Base-by-base conservation (phyloP, 2,329 filamentous ascomycete genomes). In the Blastomyces silverae region DNA sequence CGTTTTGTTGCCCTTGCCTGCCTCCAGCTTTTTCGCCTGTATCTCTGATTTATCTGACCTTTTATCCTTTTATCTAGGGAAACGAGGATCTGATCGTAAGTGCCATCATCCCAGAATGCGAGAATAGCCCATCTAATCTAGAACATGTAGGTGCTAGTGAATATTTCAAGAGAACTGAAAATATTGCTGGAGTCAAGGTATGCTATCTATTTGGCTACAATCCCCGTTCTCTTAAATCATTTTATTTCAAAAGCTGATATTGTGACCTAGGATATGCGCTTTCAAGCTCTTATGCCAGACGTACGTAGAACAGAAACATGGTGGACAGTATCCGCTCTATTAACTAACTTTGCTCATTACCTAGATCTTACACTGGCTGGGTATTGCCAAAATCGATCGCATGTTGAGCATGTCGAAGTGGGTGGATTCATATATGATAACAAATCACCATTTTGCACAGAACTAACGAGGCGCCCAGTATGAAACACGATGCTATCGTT, bases 331-430 rank as follows among this genome's bases (percentile, higher is more conserved):
- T 44, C n/a, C 22, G 25, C 34, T 42, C 17, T 44, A 3, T 13
- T 53, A 28, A 53, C 60, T 56, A 37, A 50, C 28, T 48, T 58
- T 25, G 7, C 3, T 56, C 13, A 22, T 15, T 15, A 39, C 20
- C 31, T 58, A 70, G 72, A 96, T 97, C 69, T 83, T 97, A 63
- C 94, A 97, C 79, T 97, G 94, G 94, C 85, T 99, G 39, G 94
- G 94, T 67, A 97, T 99, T 74, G 94, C 90, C 75, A 97, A 97
- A 83, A 97, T 99, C 74, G 94, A 99, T 77, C 85, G 92, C 66
- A 99, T 97, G 94, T 81, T 97, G 71, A 96, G 91, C 80, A 97
- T 97, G 94, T 96, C 91, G 79, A 96, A 97, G 88, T 90, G 74
- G 81, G 87, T 72, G 39, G 57, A 13, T 4, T 25, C 22, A 25